Conservation (phyloP, 169 alveolate species). For the Plasmodium ovale region DNA sequence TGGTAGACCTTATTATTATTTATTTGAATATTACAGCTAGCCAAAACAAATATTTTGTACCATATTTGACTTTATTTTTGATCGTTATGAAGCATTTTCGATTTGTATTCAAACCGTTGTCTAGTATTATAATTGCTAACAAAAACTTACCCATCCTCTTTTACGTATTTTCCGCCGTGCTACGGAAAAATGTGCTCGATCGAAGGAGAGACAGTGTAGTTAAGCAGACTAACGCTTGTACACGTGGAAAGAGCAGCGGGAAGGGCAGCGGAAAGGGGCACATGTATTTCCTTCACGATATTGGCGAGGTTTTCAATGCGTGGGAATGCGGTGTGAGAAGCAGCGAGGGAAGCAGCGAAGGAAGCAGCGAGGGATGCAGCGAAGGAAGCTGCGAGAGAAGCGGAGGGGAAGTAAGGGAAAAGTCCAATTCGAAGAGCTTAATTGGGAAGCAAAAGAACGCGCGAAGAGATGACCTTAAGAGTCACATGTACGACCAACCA, state of each 20-base stretch:
- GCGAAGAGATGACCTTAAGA: no score
- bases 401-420: no score
- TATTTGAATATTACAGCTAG: slow-evolving; percentile 3
- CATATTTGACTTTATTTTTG: neutral
- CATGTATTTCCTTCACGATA: neutral
- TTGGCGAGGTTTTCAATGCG: neutral
- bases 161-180: neutral
- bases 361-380: no score
- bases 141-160: neutral
- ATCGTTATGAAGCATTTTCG: neutral
- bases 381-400: no score
- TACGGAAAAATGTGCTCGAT: neutral
- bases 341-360: no score
- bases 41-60: neutral
- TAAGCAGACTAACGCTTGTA: neutral
- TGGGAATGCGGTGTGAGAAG: no score
- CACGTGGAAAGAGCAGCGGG: neutral
- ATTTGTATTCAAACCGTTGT: neutral
- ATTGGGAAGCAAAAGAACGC: no score
- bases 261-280: neutral
- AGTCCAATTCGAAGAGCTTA: no score
- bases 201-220: no score
- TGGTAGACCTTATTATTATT: neutral
- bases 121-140: neutral
- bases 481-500: no score